Evolutionary conservation across 148 eudicot genomes (phyloP).

Genomic region (Arctostaphylos glauca): DNA sequence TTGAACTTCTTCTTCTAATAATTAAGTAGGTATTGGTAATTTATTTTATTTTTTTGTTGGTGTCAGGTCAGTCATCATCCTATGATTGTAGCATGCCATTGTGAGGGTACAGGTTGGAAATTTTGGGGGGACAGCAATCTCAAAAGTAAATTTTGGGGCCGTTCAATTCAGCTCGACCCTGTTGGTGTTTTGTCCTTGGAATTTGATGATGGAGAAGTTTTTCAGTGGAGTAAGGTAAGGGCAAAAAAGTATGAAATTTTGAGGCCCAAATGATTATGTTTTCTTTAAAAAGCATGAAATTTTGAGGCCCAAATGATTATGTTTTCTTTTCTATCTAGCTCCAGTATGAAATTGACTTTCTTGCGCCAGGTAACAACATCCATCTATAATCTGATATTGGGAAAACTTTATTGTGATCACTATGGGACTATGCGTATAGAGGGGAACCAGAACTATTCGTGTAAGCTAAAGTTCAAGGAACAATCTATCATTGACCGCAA

Average conservation of each 20-base stretch:
- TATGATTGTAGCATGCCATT: slow-evolving; percentile 86
- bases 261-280: neutral
- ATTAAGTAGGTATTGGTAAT: neutral
- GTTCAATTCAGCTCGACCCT: slow-evolving; percentile 90
- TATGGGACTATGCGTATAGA: slow-evolving; percentile 91
- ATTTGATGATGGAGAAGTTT: slow-evolving; percentile 91
- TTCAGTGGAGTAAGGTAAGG: slow-evolving; percentile 90
- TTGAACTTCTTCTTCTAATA: neutral
- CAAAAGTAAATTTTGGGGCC: slow-evolving; percentile 96
- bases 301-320: neutral
- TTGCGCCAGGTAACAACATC: slow-evolving; percentile 76
- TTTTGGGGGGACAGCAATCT: slow-evolving; percentile 89
- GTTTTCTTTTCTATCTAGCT: neutral
- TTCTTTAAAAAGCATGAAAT: neutral
- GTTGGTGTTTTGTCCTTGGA: slow-evolving; percentile 76
- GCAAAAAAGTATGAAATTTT: neutral
- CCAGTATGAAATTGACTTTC: neutral
- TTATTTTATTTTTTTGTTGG: neutral
- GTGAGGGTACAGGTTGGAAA: slow-evolving; percentile 88
- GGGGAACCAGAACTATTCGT: slow-evolving; percentile 60
- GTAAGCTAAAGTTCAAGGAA: slow-evolving; percentile 88
- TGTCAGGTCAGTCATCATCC: slow-evolving; percentile 91
- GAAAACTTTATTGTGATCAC: slow-evolving; percentile 84
- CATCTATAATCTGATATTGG: slow-evolving; percentile 85
- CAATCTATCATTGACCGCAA: slow-evolving; percentile 88